Evolutionary conservation across 805 yeast species (phyloP), one percentile per base, ranked within the genome.

Genomic region (Saturnispora halmiae): DNA sequence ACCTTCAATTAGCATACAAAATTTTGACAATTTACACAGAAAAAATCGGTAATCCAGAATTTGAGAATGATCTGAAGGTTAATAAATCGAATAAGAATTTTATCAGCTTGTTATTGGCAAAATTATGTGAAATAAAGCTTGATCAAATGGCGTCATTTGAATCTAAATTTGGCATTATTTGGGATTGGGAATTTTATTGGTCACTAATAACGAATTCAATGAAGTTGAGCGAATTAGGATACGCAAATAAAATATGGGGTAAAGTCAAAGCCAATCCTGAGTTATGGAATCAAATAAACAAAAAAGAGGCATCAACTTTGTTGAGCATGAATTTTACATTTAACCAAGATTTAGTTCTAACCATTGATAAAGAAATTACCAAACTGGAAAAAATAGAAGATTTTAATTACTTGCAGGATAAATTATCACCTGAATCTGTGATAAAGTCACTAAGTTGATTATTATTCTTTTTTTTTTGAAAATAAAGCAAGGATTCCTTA

Each of bases 111-210:
- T 16, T 34, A 4, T 27, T 40, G 16, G 13, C 24, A 3, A 33
- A 34, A 9, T 11, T 28, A 3, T 33, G 34, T 11, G 14, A 34
- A 11, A 22, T 28, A 7, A 29, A 34, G 6, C 18, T 28, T 7
- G 42, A 34, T n/a, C 27, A 13, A n/a, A 26, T 34, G 6, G 3
- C n/a, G 13, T 14, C 22, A 29, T 16, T 40, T 11, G 24, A 15
- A 10, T 15, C 25, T 3, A 16, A 21, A n/a, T 29, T 27, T 6
- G 21, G 16, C 11, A 4, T 39, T 4, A 18, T 26, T 27, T 39
- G 42, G 42, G 42, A 39, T 33, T 39, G 42, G 42, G 2, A 13
- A 4, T 18, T 39, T 8, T 40, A 34, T 28, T 29, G 34, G 31
- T 11, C 18, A 10, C 25, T 40, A 5, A 34, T 40, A 14, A 25